phyloP scores from a whole-genome alignment of 352 stramenopile species.

The Phytophthora syringae region DNA sequence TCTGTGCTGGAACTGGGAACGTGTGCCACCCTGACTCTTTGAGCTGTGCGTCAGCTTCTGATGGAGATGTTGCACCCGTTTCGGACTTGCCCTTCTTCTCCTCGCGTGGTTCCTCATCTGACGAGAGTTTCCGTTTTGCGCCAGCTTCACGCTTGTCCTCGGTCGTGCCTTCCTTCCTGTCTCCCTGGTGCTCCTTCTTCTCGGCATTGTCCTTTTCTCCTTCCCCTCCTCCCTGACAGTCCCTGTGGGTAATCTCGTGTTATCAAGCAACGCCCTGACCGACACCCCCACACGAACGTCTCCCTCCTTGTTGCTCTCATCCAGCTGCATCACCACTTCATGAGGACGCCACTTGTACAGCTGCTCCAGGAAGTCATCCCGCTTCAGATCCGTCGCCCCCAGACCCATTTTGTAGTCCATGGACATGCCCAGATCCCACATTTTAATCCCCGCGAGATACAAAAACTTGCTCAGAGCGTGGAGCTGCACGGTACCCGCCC shows the following conservation, averaged over 20 bases:
- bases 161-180: constrained; percentile 8
- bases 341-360: constrained; percentile 68
- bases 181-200: constrained; percentile 12
- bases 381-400: constrained; percentile 70
- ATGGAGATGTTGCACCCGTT: constrained; percentile 2
- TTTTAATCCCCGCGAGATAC: constrained; percentile 74
- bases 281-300: constrained; percentile 46
- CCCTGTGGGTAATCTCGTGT: constrained; percentile 32
- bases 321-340: constrained; percentile 58
- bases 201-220: constrained; percentile 3
- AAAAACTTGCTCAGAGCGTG: constrained; percentile 80
- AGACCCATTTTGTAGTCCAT: constrained; percentile 91
- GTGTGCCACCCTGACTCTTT: constrained; percentile 16
- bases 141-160: constrained; percentile 32
- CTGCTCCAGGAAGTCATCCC: constrained; percentile 74
- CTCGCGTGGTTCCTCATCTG: constrained; percentile 27
- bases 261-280: constrained; percentile 67
- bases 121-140: constrained; percentile 36
- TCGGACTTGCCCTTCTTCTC: constrained; percentile 41
- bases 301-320: constrained; percentile 43
- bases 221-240: not conserved
- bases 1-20: constrained; percentile 6
- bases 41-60: constrained; percentile 13
- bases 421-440: constrained; percentile 91
- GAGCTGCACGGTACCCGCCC: constrained; percentile 86